These are phyloP conservation scores for Selaginella moellendorffii DNA, from an alignment of 75 land plant genomes.

Conservation along the genomic window DNA sequence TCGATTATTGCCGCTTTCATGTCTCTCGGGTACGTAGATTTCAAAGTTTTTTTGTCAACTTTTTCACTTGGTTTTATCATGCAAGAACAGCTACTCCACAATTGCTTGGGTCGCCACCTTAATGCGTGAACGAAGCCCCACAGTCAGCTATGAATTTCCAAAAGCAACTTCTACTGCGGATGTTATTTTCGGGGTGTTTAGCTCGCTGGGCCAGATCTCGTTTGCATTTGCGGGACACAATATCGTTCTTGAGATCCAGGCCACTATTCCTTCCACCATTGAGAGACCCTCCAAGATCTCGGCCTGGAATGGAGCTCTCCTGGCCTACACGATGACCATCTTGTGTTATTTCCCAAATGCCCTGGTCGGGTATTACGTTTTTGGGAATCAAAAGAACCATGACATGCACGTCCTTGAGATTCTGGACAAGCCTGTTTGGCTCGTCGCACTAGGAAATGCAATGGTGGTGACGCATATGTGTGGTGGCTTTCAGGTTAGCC, in stretches of 20 bases:
- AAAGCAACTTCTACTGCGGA: background rate
- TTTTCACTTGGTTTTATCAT: background rate
- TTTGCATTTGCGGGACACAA: constrained; percentile 7
- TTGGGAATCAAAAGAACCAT: background rate
- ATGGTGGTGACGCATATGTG: constrained; percentile 4
- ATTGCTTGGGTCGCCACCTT: constrained; percentile 6
- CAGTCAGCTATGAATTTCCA: background rate
- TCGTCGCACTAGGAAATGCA: background rate
- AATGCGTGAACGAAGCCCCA: background rate
- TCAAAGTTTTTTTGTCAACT: no score
- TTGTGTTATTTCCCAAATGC: constrained; percentile 7
- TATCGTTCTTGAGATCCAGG: constrained; percentile 7
- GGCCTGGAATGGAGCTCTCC: background rate
- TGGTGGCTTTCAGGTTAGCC: constrained; percentile 3
- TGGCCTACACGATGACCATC: background rate
- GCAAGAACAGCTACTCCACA: constrained; percentile 1
- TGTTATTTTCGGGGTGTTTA: background rate
- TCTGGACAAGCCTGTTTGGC: background rate
- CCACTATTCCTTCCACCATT: background rate
- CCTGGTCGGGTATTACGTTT: background rate
- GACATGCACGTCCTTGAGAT: background rate
- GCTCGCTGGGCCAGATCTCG: background rate
- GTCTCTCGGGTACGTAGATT: background rate
- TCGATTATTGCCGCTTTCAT: constrained; percentile 3
- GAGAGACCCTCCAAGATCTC: background rate